Evolutionary conservation across 1,284 basidiomycete species (phyloP).

Genomic region (Cutaneotrichosporon curvatum): DNA sequence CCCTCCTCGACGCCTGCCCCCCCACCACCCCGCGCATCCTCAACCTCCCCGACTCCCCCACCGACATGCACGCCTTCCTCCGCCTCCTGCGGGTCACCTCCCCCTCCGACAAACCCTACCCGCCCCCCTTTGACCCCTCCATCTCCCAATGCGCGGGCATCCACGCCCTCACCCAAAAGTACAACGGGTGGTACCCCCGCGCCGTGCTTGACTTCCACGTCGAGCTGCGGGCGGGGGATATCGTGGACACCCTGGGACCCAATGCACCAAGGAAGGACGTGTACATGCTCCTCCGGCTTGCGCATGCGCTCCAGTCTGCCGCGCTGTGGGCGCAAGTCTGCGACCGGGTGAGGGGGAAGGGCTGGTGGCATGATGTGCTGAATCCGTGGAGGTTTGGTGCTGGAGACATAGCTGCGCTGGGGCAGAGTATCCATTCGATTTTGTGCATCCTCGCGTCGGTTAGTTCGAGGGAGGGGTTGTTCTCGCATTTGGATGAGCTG

Average conservation of each 20-base stretch:
- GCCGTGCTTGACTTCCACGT: slow-evolving; percentile 19
- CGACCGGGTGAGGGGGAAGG: slow-evolving; percentile 5
- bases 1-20: not conserved
- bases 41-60: slow-evolving; percentile 2
- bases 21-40: slow-evolving; percentile 4
- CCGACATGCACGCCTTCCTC: slow-evolving; percentile 17
- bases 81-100: slow-evolving; percentile 8
- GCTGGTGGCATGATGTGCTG: slow-evolving; percentile 13
- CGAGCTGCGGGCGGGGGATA: slow-evolving; percentile 11
- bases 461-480: slow-evolving; percentile 2
- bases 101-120: not conserved
- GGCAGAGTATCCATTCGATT: slow-evolving; percentile 7
- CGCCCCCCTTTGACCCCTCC: slow-evolving; percentile 9
- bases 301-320: slow-evolving; percentile 7
- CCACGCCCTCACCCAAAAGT: slow-evolving; percentile 14
- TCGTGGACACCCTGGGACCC: slow-evolving; percentile 8
- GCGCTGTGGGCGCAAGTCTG: slow-evolving; percentile 15
- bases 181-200: slow-evolving; percentile 16
- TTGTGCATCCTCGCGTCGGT: slow-evolving; percentile 13
- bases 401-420: slow-evolving; percentile 6
- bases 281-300: slow-evolving; percentile 10
- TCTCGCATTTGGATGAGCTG: slow-evolving; percentile 11
- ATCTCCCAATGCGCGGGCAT: slow-evolving; percentile 13
- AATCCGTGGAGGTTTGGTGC: slow-evolving; percentile 14
- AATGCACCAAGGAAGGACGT: slow-evolving; percentile 6